Percentiles rank a stretch among this genome's conserved stretches.
phyloP scores from a whole-genome alignment of 139 green algal genomes.

The Chlorella sp. region DNA sequence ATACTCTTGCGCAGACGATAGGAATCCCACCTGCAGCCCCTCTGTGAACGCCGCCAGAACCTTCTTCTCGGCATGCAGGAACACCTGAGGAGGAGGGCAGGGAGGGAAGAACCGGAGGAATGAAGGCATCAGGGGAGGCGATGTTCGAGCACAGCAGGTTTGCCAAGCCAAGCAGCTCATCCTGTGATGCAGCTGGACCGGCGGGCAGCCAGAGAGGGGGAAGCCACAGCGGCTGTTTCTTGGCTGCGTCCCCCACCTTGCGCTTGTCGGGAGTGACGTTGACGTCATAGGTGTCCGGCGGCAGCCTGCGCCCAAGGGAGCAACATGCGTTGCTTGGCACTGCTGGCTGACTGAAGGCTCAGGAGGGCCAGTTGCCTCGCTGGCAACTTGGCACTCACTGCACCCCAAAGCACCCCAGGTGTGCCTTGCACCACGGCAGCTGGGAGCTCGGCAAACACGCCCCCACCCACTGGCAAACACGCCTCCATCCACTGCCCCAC shows the following conservation, averaged over 20 bases:
- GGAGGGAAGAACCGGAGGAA: too few species aligned
- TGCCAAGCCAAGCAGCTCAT: background rate
- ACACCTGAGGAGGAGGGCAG: background rate
- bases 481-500: background rate
- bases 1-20: too few species aligned
- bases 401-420: background rate
- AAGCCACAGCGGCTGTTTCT: slow-evolving; percentile 24
- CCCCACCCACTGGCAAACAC: too few species aligned
- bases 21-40: slow-evolving; percentile 28
- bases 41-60: slow-evolving; percentile 64
- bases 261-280: slow-evolving; percentile 99
- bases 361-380: too few species aligned
- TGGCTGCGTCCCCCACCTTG: slow-evolving; percentile 78
- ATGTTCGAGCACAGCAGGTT: background rate
- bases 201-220: background rate
- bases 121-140: background rate
- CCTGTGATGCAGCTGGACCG: background rate
- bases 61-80: slow-evolving; percentile 44
- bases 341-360: too few species aligned
- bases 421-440: too few species aligned
- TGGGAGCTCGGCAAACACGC: too few species aligned
- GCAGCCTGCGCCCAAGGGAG: slow-evolving; percentile 29
- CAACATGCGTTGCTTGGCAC: too few species aligned
- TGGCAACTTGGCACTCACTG: background rate
- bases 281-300: slow-evolving; percentile 75